Evolutionary conservation across 164 flowering plant genomes (phyloP).

Genomic region (Cinnamomum micranthum): DNA sequence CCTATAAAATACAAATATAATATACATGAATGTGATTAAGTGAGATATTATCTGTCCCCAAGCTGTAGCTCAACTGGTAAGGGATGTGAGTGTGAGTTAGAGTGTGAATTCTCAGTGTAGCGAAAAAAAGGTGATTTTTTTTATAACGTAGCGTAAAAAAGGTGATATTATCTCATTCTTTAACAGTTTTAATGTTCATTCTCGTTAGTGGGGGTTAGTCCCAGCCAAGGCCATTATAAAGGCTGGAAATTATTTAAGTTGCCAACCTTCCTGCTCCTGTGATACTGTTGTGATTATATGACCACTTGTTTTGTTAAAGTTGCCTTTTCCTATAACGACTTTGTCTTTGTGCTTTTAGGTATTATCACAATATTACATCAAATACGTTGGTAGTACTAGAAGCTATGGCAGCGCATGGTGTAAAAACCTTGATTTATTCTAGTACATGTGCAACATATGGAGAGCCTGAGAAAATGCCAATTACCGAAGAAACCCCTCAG

Average conservation of each 20-base stretch:
- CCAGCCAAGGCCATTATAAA: background rate
- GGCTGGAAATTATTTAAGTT: background rate
- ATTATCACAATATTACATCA: constrained; percentile 96
- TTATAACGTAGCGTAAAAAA: no score
- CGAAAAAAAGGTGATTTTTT: background rate
- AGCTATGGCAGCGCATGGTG: constrained; percentile 83
- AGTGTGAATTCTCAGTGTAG: no score
- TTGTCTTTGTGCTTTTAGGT: constrained; percentile 36
- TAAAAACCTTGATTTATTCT: constrained; percentile 80
- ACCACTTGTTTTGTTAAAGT: no score
- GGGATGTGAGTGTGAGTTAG: no score
- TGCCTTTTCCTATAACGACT: background rate
- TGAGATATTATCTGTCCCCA: no score
- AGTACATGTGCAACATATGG: constrained; percentile 92
- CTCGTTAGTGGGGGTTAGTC: background rate
- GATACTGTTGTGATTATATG: background rate
- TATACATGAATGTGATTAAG: no score
- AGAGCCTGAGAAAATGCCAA: constrained; percentile 90
- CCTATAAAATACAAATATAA: no score
- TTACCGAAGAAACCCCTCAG: constrained; percentile 96
- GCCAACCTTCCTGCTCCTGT: background rate
- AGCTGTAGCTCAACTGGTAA: no score
- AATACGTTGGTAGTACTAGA: constrained; percentile 85
- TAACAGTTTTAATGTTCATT: background rate
- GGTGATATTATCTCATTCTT: background rate